Conservation (phyloP, 371 early-diverging fungal species). For the Mortierella sp. region DNA sequence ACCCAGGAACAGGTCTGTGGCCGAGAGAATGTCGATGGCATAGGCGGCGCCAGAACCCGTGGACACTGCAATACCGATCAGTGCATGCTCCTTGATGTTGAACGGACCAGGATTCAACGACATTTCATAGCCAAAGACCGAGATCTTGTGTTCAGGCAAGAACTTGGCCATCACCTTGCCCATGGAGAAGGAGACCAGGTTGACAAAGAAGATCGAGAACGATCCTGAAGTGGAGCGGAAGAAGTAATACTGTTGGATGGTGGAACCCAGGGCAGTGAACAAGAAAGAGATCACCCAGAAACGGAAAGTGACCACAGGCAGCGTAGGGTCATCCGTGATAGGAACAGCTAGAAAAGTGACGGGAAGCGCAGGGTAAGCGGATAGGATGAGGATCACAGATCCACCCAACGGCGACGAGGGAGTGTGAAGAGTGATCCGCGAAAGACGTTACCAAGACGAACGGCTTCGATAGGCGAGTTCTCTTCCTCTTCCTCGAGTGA, state of each 20-base stretch:
- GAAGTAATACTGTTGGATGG: conserved; percentile 60
- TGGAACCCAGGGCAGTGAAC: conserved; percentile 72
- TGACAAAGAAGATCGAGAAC: conserved; percentile 54
- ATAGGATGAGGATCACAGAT: too few species aligned
- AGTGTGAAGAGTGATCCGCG: too few species aligned
- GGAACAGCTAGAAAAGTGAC: conserved; percentile 52
- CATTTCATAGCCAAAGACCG: conserved; percentile 19
- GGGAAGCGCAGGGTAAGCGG: neutral
- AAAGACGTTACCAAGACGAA: conserved; percentile 19
- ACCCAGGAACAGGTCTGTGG: conserved; percentile 64
- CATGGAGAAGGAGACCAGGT: conserved; percentile 50
- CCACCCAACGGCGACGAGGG: too few species aligned
- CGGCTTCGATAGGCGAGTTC: conserved; percentile 39
- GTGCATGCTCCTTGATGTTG: conserved; percentile 65
- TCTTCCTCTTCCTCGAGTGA: conserved; percentile 20
- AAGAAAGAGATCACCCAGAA: conserved; percentile 74
- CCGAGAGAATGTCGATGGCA: conserved; percentile 62
- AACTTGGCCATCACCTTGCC: conserved; percentile 44
- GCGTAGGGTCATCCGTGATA: conserved; percentile 66
- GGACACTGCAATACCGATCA: conserved; percentile 55
- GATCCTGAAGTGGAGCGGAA: conserved; percentile 52
- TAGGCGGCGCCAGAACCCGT: conserved; percentile 50
- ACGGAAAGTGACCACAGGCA: conserved; percentile 76
- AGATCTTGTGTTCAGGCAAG: conserved; percentile 34
- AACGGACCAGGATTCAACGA: conserved; percentile 62